Conservation (phyloP, 495 filamentous ascomycete genomes). For the Aspergillus mulundensis region DNA sequence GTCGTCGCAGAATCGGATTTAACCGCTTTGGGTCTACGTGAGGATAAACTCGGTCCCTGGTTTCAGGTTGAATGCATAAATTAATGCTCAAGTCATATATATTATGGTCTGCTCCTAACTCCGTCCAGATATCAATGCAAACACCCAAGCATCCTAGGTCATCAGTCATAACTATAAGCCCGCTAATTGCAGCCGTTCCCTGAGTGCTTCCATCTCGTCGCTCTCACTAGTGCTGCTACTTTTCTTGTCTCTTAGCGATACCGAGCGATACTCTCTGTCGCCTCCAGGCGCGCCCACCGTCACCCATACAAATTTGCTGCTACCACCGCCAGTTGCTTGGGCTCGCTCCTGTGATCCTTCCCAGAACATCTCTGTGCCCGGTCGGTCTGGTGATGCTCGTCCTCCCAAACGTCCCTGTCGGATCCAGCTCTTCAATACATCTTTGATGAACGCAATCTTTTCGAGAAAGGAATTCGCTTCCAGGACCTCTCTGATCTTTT, state of each 20-base stretch:
- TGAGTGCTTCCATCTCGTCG: conserved; percentile 32
- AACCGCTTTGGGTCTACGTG: conserved; percentile 8
- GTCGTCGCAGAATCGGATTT: background rate
- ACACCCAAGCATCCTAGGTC: background rate
- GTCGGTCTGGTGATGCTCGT: conserved; percentile 23
- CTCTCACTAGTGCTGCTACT: conserved; percentile 16
- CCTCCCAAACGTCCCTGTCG: conserved; percentile 64
- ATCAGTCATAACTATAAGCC: conserved; percentile 27
- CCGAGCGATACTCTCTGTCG: conserved; percentile 53
- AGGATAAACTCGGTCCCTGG: background rate
- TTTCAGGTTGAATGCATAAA: background rate
- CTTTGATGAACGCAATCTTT: conserved; percentile 72
- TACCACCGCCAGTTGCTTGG: conserved; percentile 45
- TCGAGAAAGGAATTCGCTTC: conserved; percentile 73
- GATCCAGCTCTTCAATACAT: conserved; percentile 70
- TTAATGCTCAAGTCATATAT: background rate
- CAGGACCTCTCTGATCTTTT: conserved; percentile 59
- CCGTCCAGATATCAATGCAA: background rate
- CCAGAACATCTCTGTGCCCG: conserved; percentile 58
- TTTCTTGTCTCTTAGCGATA: conserved; percentile 35
- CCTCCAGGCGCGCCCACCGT: conserved; percentile 74
- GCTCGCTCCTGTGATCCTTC: conserved; percentile 57
- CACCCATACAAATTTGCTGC: conserved; percentile 77
- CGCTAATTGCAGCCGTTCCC: conserved; percentile 30
- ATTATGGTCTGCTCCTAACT: background rate